Evolutionary conservation across 2,329 filamentous ascomycete genomes (phyloP).

Genomic region (Paraconiothyrium sp.): DNA sequence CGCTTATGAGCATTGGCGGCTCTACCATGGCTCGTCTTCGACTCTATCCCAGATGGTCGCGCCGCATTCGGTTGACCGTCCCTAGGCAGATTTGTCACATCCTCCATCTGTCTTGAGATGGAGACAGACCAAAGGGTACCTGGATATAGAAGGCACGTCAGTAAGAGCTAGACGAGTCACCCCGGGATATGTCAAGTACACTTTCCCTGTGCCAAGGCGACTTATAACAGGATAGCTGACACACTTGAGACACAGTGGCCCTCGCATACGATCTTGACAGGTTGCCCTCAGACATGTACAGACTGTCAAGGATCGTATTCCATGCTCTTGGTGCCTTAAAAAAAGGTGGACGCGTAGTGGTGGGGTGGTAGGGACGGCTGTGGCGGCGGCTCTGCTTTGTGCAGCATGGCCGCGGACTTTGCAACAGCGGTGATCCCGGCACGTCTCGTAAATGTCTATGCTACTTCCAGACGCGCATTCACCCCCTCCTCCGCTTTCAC

Average conservation of each 20-base stretch:
- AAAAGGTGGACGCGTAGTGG: constrained; percentile 14
- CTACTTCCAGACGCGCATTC: constrained; percentile 34
- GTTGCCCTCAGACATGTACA: neutral
- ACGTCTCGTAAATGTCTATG: constrained; percentile 22
- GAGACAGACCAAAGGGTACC: neutral
- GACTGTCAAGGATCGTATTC: constrained; percentile 1
- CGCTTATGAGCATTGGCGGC: constrained; percentile 53
- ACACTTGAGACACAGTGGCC: constrained; percentile 2
- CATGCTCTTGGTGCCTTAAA: neutral
- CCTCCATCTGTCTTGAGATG: neutral
- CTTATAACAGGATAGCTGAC: neutral
- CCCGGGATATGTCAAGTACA: neutral
- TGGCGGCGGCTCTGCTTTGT: constrained; percentile 25
- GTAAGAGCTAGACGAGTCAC: constrained; percentile 1
- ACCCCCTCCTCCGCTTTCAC: constrained; percentile 30
- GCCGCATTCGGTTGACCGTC: constrained; percentile 20
- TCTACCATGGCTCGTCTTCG: constrained; percentile 15
- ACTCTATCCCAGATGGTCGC: constrained; percentile 18
- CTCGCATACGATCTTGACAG: constrained; percentile 1
- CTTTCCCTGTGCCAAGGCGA: neutral
- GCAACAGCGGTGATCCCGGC: constrained; percentile 27
- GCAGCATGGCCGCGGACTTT: constrained; percentile 24
- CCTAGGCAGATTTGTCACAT: constrained; percentile 12
- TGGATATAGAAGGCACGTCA: neutral
- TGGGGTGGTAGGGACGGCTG: constrained; percentile 19